Percentiles rank a stretch among this genome's conserved stretches.
phyloP scores from a whole-genome alignment of 2,329 filamentous ascomycete species.

The Epichloe aotearoae region DNA sequence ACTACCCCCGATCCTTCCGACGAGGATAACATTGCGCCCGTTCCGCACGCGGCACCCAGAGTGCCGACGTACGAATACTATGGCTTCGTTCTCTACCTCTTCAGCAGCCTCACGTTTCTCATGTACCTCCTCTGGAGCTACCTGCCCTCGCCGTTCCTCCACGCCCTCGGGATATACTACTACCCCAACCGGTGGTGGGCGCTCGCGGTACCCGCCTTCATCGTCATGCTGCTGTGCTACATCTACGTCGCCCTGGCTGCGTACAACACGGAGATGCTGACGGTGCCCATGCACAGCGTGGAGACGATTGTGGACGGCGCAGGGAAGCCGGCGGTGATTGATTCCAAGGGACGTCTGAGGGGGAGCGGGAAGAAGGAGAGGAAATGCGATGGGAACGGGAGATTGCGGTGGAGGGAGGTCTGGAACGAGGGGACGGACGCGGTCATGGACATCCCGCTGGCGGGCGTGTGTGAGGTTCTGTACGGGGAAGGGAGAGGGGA shows the following conservation, averaged over 20 bases:
- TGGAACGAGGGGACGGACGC: constrained; percentile 94
- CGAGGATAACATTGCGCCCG: constrained; percentile 71
- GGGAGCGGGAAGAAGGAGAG: constrained; percentile 23
- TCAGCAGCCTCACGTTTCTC: constrained; percentile 69
- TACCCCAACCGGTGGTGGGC: constrained; percentile 98
- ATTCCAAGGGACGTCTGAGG: constrained; percentile 47
- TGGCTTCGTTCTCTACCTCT: constrained; percentile 91
- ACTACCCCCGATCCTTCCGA: constrained; percentile 88
- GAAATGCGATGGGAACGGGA: constrained; percentile 23
- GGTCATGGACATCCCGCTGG: constrained; percentile 91
- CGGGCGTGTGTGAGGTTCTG: constrained; percentile 86
- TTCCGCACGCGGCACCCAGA: constrained; percentile 77
- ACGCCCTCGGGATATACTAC: constrained; percentile 88
- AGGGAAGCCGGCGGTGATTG: constrained; percentile 72
- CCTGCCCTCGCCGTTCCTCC: constrained; percentile 80
- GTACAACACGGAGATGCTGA: constrained; percentile 85
- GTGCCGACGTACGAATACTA: constrained; percentile 99
- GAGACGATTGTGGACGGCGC: constrained; percentile 90
- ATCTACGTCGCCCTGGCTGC: constrained; percentile 85
- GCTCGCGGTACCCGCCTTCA: constrained; percentile 76
- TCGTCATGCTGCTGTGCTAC: constrained; percentile 79
- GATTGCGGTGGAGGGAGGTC: constrained; percentile 59
- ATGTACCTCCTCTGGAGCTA: constrained; percentile 71
- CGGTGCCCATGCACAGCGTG: constrained; percentile 61
- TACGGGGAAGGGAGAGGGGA: constrained; percentile 52